Evolutionary conservation across 73 alveolate genomes (phyloP).

Genomic region (Blepharisma japonicum): DNA sequence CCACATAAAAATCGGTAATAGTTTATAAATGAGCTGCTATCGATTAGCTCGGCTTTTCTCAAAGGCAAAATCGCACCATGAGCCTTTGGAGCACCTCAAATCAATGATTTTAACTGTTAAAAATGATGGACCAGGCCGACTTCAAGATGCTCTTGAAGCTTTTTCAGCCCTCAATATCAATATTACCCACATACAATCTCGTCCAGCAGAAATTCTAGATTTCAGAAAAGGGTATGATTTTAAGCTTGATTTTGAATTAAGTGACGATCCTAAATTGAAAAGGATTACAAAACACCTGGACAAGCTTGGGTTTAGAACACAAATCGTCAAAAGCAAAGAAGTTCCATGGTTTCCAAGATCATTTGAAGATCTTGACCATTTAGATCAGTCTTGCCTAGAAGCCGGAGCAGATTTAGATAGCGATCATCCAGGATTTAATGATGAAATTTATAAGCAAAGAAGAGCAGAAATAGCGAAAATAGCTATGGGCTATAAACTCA

Average conservation of each 20-base stretch:
- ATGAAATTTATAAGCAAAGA: slow-evolving; percentile 52
- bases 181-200: slow-evolving; percentile 15
- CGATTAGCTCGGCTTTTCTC: too few species aligned
- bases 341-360: slow-evolving; percentile 75
- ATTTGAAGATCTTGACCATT: slow-evolving; percentile 45
- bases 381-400: slow-evolving; percentile 44
- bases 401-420: slow-evolving; percentile 59
- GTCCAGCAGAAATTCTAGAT: background rate
- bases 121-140: slow-evolving; percentile 7
- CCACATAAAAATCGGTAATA: too few species aligned
- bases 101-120: background rate
- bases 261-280: background rate
- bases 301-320: background rate
- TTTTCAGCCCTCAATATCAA: background rate
- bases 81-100: background rate
- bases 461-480: slow-evolving; percentile 48
- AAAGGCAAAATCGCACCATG: too few species aligned
- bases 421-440: slow-evolving; percentile 71
- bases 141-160: slow-evolving; percentile 10
- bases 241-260: slow-evolving; percentile 3
- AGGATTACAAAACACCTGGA: background rate
- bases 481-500: slow-evolving; percentile 35
- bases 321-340: background rate
- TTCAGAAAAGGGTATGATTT: background rate
- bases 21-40: too few species aligned